Base-by-base conservation (phyloP, 2,329 filamentous ascomycete genomes). In the Esteya vermicola region DNA sequence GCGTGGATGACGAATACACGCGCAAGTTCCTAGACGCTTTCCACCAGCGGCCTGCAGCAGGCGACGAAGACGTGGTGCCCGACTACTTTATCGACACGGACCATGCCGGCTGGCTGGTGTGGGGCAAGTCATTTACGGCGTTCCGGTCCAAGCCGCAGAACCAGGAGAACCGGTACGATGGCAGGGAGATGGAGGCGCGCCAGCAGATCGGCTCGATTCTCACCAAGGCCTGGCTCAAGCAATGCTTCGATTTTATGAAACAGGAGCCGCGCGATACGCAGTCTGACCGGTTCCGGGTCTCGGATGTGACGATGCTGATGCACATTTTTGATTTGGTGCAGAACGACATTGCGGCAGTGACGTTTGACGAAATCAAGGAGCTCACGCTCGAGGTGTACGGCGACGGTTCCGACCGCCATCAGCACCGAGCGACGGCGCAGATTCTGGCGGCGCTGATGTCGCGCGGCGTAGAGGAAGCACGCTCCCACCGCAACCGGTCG, bases 361-460 rank as follows among this genome's bases (percentile, higher is more conserved):
- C 77, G 0, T 84, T 95, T 51, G 78, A 89, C 6, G 91, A 98
- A 41, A 78, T 98, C 56, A 81, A 89, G 54, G 79, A 88, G 50
- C 68, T 95, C 44, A 75, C 83, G 6, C 65, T 72, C 43, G 73
- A 75, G 2, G 77, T 93, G 1, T 96, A 85, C 52, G 89, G 80
- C 13, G 89, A 98, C 57, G 91, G 93, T 9, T 91, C 79, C 51
- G 91, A 98, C 56, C 95, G 95, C 60, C 91, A 98, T 57, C 89
- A 98, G 56, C 91, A 98, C 57, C 83, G 91, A 39, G 91, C 91
- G 14, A 94, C 91, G 3, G 76, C 91, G 0, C 91, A 98, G 60
- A 95, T 98, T 41, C 65, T 98, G 37, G 86, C 84, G 13, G 88
- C 85, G 5, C 60, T 98, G 51, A 67, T 98, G 21, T 77, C 78